Percentiles rank a stretch among this genome's conserved stretches.
Evolutionary conservation across 23 red algal genomes (phyloP).

Genomic region (Gracilaria caudata): DNA sequence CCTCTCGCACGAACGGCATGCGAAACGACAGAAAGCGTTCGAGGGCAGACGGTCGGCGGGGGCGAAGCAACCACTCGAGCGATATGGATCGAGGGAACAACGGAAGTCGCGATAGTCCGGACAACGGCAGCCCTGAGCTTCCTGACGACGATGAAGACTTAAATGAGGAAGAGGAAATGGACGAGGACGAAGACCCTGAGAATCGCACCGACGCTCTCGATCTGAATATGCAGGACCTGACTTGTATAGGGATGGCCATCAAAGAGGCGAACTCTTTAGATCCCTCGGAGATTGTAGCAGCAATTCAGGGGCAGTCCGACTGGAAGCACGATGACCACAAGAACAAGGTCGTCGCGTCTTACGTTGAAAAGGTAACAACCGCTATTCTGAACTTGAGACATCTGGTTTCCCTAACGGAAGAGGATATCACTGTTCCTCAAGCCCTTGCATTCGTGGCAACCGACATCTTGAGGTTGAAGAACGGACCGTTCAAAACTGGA

Average conservation of each 20-base stretch:
- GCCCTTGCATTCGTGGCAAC: conserved; percentile 58
- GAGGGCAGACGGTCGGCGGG: conserved; percentile 25
- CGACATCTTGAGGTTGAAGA: conserved; percentile 47
- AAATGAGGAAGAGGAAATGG: conserved; percentile 29
- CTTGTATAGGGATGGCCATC: conserved; percentile 28
- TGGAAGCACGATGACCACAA: conserved; percentile 25
- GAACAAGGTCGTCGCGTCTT: conserved; percentile 15
- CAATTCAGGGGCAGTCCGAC: conserved; percentile 12
- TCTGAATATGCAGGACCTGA: conserved; percentile 37
- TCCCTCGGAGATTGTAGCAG: background rate
- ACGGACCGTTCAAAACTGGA: conserved; percentile 23
- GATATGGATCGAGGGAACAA: conserved; percentile 27
- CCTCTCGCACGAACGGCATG: conserved; percentile 7
- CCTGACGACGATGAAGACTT: conserved; percentile 29
- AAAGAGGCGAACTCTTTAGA: conserved; percentile 20
- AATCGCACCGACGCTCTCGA: conserved; percentile 27
- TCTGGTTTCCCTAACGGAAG: background rate
- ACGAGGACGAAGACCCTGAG: conserved; percentile 46
- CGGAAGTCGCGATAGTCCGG: conserved; percentile 14
- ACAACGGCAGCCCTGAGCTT: conserved; percentile 10
- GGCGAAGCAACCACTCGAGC: conserved; percentile 24
- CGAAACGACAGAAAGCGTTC: conserved; percentile 45
- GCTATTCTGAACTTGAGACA: conserved; percentile 40
- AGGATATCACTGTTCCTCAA: conserved; percentile 1
- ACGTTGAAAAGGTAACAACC: conserved; percentile 7